Evolutionary conservation across 2,329 filamentous ascomycete species (phyloP).

Genomic region (Cadophora malorum): DNA sequence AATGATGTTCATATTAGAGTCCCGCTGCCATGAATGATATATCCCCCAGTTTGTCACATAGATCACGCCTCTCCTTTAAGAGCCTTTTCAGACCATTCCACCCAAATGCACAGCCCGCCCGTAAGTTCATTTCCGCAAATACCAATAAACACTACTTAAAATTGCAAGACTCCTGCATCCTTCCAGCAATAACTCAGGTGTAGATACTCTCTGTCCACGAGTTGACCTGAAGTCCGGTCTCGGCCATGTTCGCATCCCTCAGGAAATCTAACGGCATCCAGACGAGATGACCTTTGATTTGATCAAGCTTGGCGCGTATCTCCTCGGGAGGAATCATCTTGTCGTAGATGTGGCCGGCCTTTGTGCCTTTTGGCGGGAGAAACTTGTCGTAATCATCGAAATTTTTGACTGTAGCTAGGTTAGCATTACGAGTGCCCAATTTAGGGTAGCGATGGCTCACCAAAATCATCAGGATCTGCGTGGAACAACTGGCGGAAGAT

Average conservation of each 20-base stretch:
- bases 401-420: constrained; percentile 67
- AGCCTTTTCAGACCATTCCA: background rate
- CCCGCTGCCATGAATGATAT: background rate
- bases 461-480: constrained; percentile 86
- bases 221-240: constrained; percentile 86
- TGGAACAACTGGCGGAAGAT: constrained; percentile 84
- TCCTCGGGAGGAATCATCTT: constrained; percentile 75
- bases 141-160: background rate
- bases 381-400: constrained; percentile 91
- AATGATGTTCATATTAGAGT: background rate
- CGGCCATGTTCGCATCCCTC: constrained; percentile 85
- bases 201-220: constrained; percentile 86
- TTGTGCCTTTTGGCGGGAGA: constrained; percentile 71
- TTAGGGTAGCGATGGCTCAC: constrained; percentile 51
- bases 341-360: constrained; percentile 87
- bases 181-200: constrained; percentile 54
- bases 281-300: constrained; percentile 86
- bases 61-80: background rate
- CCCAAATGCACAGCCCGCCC: no score
- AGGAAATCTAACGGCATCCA: constrained; percentile 96
- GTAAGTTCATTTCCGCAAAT: background rate
- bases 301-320: constrained; percentile 75
- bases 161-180: background rate
- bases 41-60: background rate
- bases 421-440: constrained; percentile 4